These are phyloP conservation scores for Lotmaria passim DNA, from an alignment of 208 protist genomes.

Conservation along the genomic window DNA sequence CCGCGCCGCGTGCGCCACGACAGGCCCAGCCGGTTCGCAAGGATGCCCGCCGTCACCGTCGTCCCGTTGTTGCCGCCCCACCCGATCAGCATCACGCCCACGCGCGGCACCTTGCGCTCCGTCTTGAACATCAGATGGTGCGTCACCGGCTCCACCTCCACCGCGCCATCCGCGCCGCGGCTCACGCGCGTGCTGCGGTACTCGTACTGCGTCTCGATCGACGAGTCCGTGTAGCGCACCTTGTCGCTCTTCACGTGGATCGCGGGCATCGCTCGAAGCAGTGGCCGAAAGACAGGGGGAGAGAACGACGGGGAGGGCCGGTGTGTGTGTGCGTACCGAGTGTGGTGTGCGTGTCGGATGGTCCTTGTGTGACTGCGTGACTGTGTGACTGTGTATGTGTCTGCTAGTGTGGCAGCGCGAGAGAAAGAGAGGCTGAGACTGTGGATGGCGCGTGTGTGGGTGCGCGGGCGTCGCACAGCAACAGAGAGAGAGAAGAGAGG, in stretches of 20 bases:
- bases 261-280: slow-evolving; percentile 34
- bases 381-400: too few relatives aligned
- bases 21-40: slow-evolving; percentile 95
- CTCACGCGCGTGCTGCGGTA: slow-evolving; percentile 85
- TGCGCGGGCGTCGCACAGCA: too few relatives aligned
- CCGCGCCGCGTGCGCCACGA: slow-evolving; percentile 95
- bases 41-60: slow-evolving; percentile 96
- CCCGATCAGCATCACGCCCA: slow-evolving; percentile 97
- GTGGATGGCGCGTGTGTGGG: too few relatives aligned
- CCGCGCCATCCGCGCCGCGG: slow-evolving; percentile 36
- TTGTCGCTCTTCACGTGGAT: slow-evolving; percentile 59
- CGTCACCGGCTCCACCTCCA: slow-evolving; percentile 75
- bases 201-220: slow-evolving; percentile 82
- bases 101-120: slow-evolving; percentile 76
- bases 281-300: not conserved
- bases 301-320: too few relatives aligned
- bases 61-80: slow-evolving; percentile 99
- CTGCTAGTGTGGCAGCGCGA: too few relatives aligned
- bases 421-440: too few relatives aligned
- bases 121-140: slow-evolving; percentile 90
- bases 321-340: slow-evolving; percentile 1
- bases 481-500: too few relatives aligned
- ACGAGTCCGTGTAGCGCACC: slow-evolving; percentile 77
- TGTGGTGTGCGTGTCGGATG: too few relatives aligned
- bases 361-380: too few relatives aligned